Base-by-base conservation (phyloP, 176 grass and related monocot species). In the Aegilops speltoides region DNA sequence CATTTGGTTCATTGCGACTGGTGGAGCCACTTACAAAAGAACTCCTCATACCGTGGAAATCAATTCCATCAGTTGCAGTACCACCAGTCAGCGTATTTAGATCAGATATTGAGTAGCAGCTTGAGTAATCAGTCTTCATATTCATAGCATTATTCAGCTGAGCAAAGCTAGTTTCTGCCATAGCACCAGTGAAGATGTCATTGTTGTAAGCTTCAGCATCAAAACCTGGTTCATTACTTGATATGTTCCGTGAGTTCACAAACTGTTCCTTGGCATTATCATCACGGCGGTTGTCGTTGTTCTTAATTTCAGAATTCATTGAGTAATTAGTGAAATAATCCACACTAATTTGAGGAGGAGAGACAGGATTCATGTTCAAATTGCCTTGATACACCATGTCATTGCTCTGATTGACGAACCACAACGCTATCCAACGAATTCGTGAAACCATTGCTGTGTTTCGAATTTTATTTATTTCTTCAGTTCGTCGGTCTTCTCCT, bases 1-100 rank as follows among this genome's bases (percentile, higher is more conserved):
- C 93, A 77, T 90, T 91, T 78, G 83, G 84, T 81, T 74, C 90
- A 66, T 31, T 80, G 8, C 85, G 81, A 84, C 78, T 82, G 73
- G 73, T 86, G 37, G 93, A 86, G 76, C 88, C 73, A 91, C 72
- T 69, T 60, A 91, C 91, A 91, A 91, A 98, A 68, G 90, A 84
- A 86, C 68, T 82, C 68, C 81, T 86, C 61, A 81, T 89, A 68
- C 56, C 15, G 3, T 77, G 73, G 32, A 90, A 61, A 91, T 94
- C 86, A 50, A 97, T 83, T 82, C 69, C 85, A 87, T 86, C 83
- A 81, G 82, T 84, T 80, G 87, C 23, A 73, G 88, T 64, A 81
- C 88, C 85, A 77, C 85, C 85, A 78, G 91, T 75, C 80, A 89
- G 73, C 68, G 79, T 87, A 57, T 94, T 87, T 77, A 88, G 83